These are phyloP conservation scores for Pestalotiopsis sp. DNA, from an alignment of 2,329 filamentous ascomycete genomes.

Conservation along the genomic window DNA sequence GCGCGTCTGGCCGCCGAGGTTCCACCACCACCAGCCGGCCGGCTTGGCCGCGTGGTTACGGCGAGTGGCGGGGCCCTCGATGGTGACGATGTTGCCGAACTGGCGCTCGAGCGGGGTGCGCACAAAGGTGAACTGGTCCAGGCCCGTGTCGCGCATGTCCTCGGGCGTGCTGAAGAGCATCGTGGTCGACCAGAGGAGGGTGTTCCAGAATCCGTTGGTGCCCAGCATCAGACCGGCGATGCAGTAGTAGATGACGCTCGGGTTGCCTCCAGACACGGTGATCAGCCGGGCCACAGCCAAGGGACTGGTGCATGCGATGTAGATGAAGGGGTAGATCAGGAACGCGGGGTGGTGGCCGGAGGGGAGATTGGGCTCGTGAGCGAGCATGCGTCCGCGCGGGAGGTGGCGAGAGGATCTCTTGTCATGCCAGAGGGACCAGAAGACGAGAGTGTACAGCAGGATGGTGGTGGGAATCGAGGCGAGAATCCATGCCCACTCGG, in stretches of 20 bases:
- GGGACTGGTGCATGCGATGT: conserved; percentile 17
- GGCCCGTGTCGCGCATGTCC: conserved; percentile 17
- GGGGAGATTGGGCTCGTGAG: neutral
- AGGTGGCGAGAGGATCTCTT: conserved; percentile 14
- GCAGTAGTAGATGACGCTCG: conserved; percentile 12
- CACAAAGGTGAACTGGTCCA: conserved; percentile 18
- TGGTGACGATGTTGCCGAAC: conserved; percentile 17
- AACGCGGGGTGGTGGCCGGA: conserved; percentile 21
- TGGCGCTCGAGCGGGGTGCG: conserved; percentile 13
- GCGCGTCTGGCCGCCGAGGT: conserved; percentile 15
- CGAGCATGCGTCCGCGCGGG: neutral
- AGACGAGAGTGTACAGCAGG: conserved; percentile 14
- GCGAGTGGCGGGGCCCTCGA: conserved; percentile 11
- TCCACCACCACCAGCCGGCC: conserved; percentile 12
- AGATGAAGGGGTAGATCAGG: conserved; percentile 19
- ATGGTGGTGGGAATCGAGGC: conserved; percentile 12
- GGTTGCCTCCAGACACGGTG: conserved; percentile 8
- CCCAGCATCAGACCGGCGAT: conserved; percentile 16
- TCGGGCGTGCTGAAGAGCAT: conserved; percentile 16
- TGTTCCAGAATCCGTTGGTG: conserved; percentile 17
- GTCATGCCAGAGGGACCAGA: conserved; percentile 16
- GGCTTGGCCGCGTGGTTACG: neutral
- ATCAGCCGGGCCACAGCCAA: conserved; percentile 15
- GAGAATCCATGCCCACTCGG: conserved; percentile 17
- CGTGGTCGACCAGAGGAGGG: conserved; percentile 19